A percentile compares a stretch with the other conserved stretches of the same genome.
These are phyloP conservation scores for Cocos nucifera DNA, from an alignment of 176 grass and related monocot species.

Conservation along the genomic window DNA sequence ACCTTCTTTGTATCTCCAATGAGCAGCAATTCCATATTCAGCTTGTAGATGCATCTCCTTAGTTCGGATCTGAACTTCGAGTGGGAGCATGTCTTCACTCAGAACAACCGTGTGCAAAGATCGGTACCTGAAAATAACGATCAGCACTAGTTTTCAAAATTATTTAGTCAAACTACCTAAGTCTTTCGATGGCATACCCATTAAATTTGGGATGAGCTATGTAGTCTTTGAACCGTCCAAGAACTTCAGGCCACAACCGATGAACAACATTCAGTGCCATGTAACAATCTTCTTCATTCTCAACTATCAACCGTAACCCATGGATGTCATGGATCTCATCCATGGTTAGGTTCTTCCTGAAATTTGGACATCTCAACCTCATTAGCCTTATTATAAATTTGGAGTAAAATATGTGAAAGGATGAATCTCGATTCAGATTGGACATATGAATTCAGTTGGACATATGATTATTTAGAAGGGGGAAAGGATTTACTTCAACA, in stretches of 20 bases:
- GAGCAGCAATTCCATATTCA: slow-evolving; percentile 55
- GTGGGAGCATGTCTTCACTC: slow-evolving; percentile 24
- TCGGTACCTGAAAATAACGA: slow-evolving; percentile 35
- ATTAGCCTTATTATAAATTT: neutral
- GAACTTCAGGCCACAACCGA: slow-evolving; percentile 51
- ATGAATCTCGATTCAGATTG: too few relatives aligned
- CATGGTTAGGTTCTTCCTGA: slow-evolving; percentile 75
- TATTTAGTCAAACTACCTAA: too few relatives aligned
- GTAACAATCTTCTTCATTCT: slow-evolving; percentile 79
- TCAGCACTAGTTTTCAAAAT: slow-evolving; percentile 2
- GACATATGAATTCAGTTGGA: too few relatives aligned
- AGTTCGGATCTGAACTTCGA: slow-evolving; percentile 59
- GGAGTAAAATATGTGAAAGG: too few relatives aligned
- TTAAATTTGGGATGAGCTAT: slow-evolving; percentile 70
- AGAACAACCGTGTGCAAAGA: slow-evolving; percentile 56
- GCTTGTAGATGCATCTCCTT: slow-evolving; percentile 58
- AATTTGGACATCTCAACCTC: neutral
- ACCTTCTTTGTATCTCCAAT: slow-evolving; percentile 75
- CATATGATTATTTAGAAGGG: neutral
- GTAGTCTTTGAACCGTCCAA: slow-evolving; percentile 82
- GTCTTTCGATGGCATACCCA: slow-evolving; percentile 29
- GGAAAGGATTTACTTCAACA: slow-evolving; percentile 17
- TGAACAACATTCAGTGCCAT: slow-evolving; percentile 62
- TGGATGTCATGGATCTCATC: slow-evolving; percentile 90
- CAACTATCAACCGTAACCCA: slow-evolving; percentile 80